phyloP scores from a whole-genome alignment of 306 rosid genomes.

The Canavalia gladiata region DNA sequence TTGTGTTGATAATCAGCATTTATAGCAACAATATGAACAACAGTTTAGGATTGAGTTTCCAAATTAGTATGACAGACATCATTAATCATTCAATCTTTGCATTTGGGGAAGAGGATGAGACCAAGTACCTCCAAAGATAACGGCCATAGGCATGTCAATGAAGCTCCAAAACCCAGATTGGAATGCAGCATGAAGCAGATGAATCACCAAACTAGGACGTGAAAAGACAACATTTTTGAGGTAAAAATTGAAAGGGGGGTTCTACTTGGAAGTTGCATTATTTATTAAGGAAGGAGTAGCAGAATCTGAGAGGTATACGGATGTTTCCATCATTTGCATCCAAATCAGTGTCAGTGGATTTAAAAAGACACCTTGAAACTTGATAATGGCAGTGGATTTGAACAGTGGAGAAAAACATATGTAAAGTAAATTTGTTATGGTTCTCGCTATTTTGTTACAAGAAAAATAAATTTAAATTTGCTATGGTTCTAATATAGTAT shows the following conservation, averaged over 20 bases:
- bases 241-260: background rate
- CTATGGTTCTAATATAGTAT: too few relatives aligned
- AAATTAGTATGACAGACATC: too few relatives aligned
- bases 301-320: background rate
- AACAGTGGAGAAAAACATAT: too few relatives aligned
- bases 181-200: slow-evolving; percentile 53
- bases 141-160: slow-evolving; percentile 94
- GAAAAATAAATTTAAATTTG: too few relatives aligned
- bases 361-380: too few relatives aligned
- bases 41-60: background rate
- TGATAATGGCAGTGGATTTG: too few relatives aligned
- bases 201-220: slow-evolving; percentile 35
- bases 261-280: slow-evolving; percentile 36
- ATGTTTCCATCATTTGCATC: background rate
- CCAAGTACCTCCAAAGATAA: slow-evolving; percentile 84
- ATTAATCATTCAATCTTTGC: background rate
- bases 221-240: slow-evolving; percentile 32
- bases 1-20: background rate
- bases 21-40: background rate
- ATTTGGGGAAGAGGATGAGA: slow-evolving; percentile 44
- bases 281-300: slow-evolving; percentile 35
- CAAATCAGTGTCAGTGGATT: background rate
- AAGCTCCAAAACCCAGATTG: slow-evolving; percentile 80
- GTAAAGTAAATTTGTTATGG: too few relatives aligned
- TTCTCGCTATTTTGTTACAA: too few relatives aligned